phyloP scores from a whole-genome alignment of 2,329 filamentous ascomycete genomes.

The Colletotrichum sidae region DNA sequence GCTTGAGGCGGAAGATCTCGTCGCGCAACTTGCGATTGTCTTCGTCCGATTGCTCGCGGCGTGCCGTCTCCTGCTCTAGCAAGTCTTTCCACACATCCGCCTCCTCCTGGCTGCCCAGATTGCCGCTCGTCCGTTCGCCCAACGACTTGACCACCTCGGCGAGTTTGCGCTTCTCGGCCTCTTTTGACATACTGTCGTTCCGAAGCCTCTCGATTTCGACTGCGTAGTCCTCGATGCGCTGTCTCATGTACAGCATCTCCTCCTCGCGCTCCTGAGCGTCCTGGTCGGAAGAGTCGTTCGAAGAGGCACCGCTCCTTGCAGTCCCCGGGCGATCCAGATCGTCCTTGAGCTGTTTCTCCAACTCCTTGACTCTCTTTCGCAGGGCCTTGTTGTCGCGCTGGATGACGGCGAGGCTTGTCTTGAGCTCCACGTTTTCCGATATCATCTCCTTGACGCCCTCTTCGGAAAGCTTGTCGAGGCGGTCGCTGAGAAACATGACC shows the following conservation, averaged over 20 bases:
- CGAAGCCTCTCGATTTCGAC: slow-evolving; percentile 85
- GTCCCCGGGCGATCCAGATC: slow-evolving; percentile 73
- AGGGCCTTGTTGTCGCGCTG: slow-evolving; percentile 92
- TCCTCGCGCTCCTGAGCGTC: slow-evolving; percentile 80
- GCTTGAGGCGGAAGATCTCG: slow-evolving; percentile 80
- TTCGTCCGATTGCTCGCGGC: slow-evolving; percentile 90
- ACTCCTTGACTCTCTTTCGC: slow-evolving; percentile 82
- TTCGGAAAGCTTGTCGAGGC: slow-evolving; percentile 91
- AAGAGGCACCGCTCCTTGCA: slow-evolving; percentile 65
- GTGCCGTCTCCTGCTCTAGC: slow-evolving; percentile 88
- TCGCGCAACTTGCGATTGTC: slow-evolving; percentile 87
- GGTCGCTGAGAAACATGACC: slow-evolving; percentile 95
- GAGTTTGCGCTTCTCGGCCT: slow-evolving; percentile 88
- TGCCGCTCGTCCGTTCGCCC: slow-evolving; percentile 61
- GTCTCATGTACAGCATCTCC: slow-evolving; percentile 85
- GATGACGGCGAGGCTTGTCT: slow-evolving; percentile 87
- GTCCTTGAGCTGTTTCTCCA: slow-evolving; percentile 82
- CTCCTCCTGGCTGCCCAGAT: slow-evolving; percentile 67
- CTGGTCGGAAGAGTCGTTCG: slow-evolving; percentile 68
- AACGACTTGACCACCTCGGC: slow-evolving; percentile 78
- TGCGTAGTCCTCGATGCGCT: slow-evolving; percentile 86
- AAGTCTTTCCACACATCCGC: slow-evolving; percentile 95
- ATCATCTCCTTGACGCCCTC: slow-evolving; percentile 99
- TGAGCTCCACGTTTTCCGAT: slow-evolving; percentile 94
- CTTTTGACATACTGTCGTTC: slow-evolving; percentile 80